Evolutionary conservation across 2,329 filamentous ascomycete species (phyloP).

Genomic region (Penicillium sp.): DNA sequence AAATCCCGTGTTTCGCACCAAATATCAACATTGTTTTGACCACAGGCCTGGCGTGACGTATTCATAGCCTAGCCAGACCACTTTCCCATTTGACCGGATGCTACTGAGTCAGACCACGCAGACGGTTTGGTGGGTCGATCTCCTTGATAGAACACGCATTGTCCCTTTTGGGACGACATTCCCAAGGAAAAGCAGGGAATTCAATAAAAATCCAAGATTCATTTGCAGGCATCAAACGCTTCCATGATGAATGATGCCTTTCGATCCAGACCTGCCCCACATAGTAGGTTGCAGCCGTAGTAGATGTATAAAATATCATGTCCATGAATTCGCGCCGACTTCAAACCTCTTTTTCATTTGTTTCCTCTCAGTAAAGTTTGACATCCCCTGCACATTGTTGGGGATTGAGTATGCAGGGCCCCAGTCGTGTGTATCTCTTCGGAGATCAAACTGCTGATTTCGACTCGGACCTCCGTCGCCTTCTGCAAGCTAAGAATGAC

Average conservation of each 20-base stretch:
- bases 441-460: conserved; percentile 49
- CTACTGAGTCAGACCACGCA: conserved; percentile 3
- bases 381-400: conserved; percentile 4
- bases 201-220: background rate
- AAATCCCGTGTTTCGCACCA: background rate
- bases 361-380: conserved; percentile 11
- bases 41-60: conserved; percentile 16
- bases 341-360: conserved; percentile 1
- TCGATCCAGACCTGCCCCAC: conserved; percentile 10
- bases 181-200: conserved; percentile 7
- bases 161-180: background rate
- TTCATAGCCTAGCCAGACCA: conserved; percentile 3
- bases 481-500: conserved; percentile 45
- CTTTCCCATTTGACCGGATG: conserved; percentile 4
- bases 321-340: conserved; percentile 3
- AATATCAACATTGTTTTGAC: background rate
- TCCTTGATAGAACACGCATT: background rate
- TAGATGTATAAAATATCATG: conserved; percentile 22
- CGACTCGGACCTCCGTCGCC: conserved; percentile 42
- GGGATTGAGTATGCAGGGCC: conserved; percentile 30
- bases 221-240: conserved; percentile 4
- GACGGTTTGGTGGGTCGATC: conserved; percentile 1
- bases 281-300: background rate
- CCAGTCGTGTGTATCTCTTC: conserved; percentile 45
- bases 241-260: conserved; percentile 8